Evolutionary conservation across 2,329 filamentous ascomycete genomes (phyloP).

Genomic region (Sordariomycetes sp.): DNA sequence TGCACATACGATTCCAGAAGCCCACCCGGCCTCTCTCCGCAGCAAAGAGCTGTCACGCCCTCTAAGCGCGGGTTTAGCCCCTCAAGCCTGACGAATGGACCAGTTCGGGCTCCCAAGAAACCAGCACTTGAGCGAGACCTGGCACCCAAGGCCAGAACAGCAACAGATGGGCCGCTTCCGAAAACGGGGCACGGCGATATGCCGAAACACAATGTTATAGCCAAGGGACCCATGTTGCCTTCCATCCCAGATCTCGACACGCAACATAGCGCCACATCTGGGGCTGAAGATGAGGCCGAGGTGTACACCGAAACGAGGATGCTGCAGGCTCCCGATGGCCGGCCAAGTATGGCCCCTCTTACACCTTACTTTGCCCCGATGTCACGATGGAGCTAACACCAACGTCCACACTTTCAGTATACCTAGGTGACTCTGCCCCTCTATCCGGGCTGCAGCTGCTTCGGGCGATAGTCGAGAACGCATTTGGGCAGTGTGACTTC

Average conservation of each 20-base stretch:
- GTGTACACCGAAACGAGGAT: slow-evolving; percentile 44
- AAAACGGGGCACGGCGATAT: background rate
- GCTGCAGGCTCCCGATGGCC: slow-evolving; percentile 47
- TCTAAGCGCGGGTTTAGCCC: background rate
- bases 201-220: background rate
- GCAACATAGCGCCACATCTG: slow-evolving; percentile 27
- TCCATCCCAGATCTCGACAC: slow-evolving; percentile 10
- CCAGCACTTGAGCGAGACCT: background rate
- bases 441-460: slow-evolving; percentile 51
- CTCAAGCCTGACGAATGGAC: background rate
- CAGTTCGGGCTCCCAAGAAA: background rate
- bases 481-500: slow-evolving; percentile 43
- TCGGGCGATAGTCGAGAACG: slow-evolving; percentile 46
- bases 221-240: background rate
- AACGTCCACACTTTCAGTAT: slow-evolving; percentile 27
- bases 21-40: background rate
- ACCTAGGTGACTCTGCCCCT: slow-evolving; percentile 52
- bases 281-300: slow-evolving; percentile 43
- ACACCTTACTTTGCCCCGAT: background rate
- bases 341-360: slow-evolving; percentile 33
- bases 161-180: background rate
- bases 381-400: slow-evolving; percentile 2
- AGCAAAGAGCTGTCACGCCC: background rate
- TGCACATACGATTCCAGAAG: slow-evolving; percentile 28
- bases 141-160: background rate